phyloP scores from a whole-genome alignment of 1,284 basidiomycete species.

The Uromyces viciae-fabae region DNA sequence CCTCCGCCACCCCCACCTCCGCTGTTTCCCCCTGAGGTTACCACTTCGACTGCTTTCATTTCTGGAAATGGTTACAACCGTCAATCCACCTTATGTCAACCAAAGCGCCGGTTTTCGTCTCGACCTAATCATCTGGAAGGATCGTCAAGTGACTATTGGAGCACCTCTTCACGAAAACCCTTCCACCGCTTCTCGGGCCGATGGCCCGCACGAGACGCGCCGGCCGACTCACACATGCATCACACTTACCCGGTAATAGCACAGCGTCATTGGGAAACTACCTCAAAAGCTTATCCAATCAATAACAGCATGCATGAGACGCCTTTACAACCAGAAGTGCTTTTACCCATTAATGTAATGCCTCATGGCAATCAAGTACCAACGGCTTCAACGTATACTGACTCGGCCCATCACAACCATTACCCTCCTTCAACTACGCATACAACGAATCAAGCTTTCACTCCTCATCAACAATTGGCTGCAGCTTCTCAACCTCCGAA shows the following conservation, averaged over 20 bases:
- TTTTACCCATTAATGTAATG: neutral
- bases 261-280: neutral
- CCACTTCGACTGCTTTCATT: neutral
- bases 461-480: neutral
- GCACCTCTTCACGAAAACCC: neutral
- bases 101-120: neutral
- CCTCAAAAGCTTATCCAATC: neutral
- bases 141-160: neutral
- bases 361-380: neutral
- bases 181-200: neutral
- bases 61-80: neutral
- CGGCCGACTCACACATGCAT: neutral
- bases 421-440: neutral
- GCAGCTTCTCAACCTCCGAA: neutral
- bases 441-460: neutral
- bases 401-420: neutral
- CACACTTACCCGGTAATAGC: neutral
- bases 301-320: neutral
- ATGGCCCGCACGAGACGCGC: neutral
- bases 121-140: neutral
- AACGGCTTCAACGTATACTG: neutral
- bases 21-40: neutral
- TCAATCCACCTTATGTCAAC: neutral
- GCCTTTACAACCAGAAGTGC: neutral
- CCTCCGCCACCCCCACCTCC: constrained; percentile 26